Evolutionary conservation across 495 filamentous ascomycete genomes (phyloP).

Genomic region (Jackrogersella multiformis): DNA sequence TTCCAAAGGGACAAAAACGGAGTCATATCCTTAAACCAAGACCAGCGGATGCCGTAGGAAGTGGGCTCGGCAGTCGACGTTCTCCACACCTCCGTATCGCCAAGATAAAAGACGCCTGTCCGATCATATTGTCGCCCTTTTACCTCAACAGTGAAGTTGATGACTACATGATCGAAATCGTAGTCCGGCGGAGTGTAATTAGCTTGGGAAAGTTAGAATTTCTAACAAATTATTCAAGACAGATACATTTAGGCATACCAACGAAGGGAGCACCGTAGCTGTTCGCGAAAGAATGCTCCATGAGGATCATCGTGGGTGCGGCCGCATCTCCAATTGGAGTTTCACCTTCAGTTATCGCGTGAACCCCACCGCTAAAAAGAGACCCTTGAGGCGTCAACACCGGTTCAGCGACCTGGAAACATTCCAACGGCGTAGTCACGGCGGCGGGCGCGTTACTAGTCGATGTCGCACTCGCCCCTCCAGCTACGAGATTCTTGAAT

Average conservation of each 20-base stretch:
- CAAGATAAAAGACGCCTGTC: constrained; percentile 81
- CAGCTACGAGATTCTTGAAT: constrained; percentile 34
- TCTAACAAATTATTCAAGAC: not conserved
- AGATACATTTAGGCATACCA: constrained; percentile 58
- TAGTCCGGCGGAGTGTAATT: constrained; percentile 78
- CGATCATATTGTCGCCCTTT: constrained; percentile 83
- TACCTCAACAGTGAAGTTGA: constrained; percentile 84
- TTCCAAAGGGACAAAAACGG: constrained; percentile 76
- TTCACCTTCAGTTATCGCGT: constrained; percentile 24
- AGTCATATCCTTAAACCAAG: constrained; percentile 87
- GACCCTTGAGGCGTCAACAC: constrained; percentile 60
- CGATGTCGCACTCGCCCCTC: constrained; percentile 5
- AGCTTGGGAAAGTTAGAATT: constrained; percentile 55
- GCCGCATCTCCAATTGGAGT: constrained; percentile 29
- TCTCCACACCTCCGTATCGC: constrained; percentile 85
- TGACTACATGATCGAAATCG: constrained; percentile 79
- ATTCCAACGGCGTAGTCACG: constrained; percentile 54
- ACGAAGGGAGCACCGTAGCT: constrained; percentile 86
- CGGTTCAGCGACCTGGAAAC: constrained; percentile 76
- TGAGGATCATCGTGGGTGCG: constrained; percentile 62
- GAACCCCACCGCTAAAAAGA: constrained; percentile 50
- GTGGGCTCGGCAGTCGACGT: constrained; percentile 92
- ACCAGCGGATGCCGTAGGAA: constrained; percentile 73
- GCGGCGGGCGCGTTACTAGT: constrained; percentile 17
- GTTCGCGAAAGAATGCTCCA: constrained; percentile 78